Evolutionary conservation across 1,139 yeast species (phyloP).

Genomic region (Torulaspora globosa): DNA sequence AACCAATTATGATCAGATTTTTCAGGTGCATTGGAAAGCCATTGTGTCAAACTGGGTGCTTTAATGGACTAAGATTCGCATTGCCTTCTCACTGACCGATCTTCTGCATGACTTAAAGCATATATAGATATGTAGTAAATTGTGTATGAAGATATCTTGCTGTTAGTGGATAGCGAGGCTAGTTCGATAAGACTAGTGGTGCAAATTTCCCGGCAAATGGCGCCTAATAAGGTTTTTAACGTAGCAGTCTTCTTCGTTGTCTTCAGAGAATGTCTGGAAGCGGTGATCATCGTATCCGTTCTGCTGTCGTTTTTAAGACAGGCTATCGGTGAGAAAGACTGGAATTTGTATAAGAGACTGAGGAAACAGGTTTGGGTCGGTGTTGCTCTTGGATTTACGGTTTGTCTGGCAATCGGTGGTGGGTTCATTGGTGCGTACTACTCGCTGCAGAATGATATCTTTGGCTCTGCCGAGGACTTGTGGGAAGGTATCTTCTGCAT

Average conservation of each 20-base stretch:
- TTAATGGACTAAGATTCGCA: background rate
- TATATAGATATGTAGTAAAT: no score
- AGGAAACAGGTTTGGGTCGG: constrained; percentile 82
- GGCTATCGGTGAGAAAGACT: constrained; percentile 39
- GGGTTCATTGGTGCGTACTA: constrained; percentile 73
- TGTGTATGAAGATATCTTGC: no score
- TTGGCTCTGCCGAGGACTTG: constrained; percentile 76
- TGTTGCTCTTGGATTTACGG: constrained; percentile 61
- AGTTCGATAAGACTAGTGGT: no score
- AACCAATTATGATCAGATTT: background rate
- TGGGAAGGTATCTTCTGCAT: constrained; percentile 92
- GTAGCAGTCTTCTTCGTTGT: constrained; percentile 75
- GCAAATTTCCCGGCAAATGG: background rate
- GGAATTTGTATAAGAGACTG: constrained; percentile 40
- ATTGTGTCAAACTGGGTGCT: background rate
- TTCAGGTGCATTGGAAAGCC: background rate
- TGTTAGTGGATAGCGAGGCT: no score
- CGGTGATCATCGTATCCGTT: constrained; percentile 83
- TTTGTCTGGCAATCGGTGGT: constrained; percentile 75
- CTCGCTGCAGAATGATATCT: constrained; percentile 69
- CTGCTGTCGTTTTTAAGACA: constrained; percentile 76
- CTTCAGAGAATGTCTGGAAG: constrained; percentile 80
- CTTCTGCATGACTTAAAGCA: no score
- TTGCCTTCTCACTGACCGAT: no score
- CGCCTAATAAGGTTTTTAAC: constrained; percentile 38